Evolutionary conservation across 805 yeast genomes (phyloP).

Genomic region (Cyberlindnera samutprakarnensis): DNA sequence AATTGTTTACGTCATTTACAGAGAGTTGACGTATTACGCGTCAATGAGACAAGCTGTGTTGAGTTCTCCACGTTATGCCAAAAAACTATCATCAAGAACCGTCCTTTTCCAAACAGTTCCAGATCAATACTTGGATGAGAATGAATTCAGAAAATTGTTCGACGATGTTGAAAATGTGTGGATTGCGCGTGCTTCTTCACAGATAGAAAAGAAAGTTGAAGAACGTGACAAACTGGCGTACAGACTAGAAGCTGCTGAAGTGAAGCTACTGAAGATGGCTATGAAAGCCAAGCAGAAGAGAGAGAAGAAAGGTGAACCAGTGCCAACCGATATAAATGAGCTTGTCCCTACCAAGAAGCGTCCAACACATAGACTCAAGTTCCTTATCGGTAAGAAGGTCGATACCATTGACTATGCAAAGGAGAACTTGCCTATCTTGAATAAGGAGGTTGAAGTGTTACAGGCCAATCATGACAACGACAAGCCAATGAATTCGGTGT

Average conservation of each 20-base stretch:
- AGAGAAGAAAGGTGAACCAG: conserved; percentile 52
- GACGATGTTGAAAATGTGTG: conserved; percentile 78
- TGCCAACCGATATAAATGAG: conserved; percentile 41
- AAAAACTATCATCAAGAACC: conserved; percentile 67
- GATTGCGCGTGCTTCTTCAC: conserved; percentile 59
- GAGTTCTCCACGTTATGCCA: conserved; percentile 75
- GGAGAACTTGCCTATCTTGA: conserved; percentile 48
- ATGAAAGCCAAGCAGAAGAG: conserved; percentile 55
- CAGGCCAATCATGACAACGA: conserved; percentile 42
- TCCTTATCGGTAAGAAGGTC: conserved; percentile 46
- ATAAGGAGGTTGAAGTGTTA: conserved; percentile 46
- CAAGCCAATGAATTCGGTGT: conserved; percentile 69
- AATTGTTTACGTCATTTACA: conserved; percentile 64
- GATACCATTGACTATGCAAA: conserved; percentile 55
- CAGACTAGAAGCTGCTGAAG: conserved; percentile 63
- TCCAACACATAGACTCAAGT: conserved; percentile 45
- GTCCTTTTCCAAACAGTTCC: conserved; percentile 84
- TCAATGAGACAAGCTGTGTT: conserved; percentile 71
- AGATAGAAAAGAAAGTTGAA: conserved; percentile 46
- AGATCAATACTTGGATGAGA: conserved; percentile 59
- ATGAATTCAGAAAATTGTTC: conserved; percentile 66
- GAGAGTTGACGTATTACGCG: conserved; percentile 75
- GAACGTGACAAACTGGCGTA: conserved; percentile 53
- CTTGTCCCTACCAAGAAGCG: conserved; percentile 62
- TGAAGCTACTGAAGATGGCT: conserved; percentile 49